Percentiles rank a stretch among this genome's conserved stretches.
These are phyloP conservation scores for Gentiana dahurica DNA, from an alignment of 257 asterid species.

Conservation along the genomic window DNA sequence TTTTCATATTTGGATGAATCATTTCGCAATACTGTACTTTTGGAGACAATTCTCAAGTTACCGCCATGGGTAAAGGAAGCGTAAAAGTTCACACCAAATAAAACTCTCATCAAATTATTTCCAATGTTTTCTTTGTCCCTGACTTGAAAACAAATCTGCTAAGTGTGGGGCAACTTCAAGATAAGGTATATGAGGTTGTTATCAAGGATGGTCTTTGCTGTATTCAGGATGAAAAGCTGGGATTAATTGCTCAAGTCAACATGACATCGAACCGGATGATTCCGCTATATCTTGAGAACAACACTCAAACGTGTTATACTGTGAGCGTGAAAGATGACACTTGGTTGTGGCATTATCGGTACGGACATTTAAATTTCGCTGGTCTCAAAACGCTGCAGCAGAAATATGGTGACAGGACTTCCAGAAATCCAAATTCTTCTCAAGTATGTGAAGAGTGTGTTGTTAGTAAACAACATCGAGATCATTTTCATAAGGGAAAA, in stretches of 20 bases:
- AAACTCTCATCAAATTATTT: background rate
- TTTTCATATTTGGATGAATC: constrained; percentile 7
- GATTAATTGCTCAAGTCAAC: background rate
- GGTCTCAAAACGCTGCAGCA: background rate
- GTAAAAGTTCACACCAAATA: background rate
- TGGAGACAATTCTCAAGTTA: background rate
- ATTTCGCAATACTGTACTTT: constrained; percentile 2
- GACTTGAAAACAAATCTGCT: constrained; percentile 7
- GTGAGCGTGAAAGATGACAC: background rate
- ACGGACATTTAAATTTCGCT: background rate
- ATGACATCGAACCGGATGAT: background rate
- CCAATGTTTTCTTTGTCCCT: constrained; percentile 9
- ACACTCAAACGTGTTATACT: too few relatives aligned
- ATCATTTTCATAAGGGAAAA: too few relatives aligned
- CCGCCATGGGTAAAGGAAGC: background rate
- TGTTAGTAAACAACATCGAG: too few relatives aligned
- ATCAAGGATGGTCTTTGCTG: background rate
- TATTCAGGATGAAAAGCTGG: background rate
- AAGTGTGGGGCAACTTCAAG: constrained; percentile 13
- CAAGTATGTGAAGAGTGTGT: background rate
- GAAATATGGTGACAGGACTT: background rate
- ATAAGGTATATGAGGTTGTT: background rate
- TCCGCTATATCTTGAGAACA: background rate
- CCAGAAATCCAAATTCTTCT: background rate
- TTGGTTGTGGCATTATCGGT: background rate